Evolutionary conservation across 208 protist genomes (phyloP).

Genomic region (Acanthamoeba rhysodes): DNA sequence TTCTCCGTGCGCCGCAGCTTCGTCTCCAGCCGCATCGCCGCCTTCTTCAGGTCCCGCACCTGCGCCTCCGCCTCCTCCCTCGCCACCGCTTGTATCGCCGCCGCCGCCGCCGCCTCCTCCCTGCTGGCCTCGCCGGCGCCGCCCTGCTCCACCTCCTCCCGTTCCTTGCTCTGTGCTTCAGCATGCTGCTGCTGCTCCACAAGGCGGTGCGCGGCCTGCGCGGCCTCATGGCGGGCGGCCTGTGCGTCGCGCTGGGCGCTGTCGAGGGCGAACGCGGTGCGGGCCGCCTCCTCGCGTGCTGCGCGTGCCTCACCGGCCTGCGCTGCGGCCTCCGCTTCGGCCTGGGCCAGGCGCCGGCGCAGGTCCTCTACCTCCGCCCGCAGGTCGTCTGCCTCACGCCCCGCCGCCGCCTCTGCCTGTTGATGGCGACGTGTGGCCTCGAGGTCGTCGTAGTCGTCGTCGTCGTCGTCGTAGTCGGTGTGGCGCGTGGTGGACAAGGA

Average conservation of each 20-base stretch:
- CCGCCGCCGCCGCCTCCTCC: too few species aligned
- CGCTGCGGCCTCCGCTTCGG: not conserved
- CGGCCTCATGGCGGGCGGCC: too few species aligned
- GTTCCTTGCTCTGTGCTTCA: too few species aligned
- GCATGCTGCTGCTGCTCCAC: too few species aligned
- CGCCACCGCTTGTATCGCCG: not conserved
- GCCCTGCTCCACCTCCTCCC: too few species aligned
- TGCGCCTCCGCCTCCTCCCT: not conserved
- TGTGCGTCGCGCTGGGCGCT: not conserved
- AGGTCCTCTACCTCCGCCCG: not conserved
- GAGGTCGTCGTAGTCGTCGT: not conserved
- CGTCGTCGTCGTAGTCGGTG: not conserved
- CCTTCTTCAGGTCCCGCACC: not conserved
- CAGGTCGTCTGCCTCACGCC: not conserved
- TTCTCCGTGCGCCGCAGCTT: slow-evolving; percentile 45
- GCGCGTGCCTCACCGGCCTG: not conserved
- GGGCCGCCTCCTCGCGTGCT: not conserved
- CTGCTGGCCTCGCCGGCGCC: too few species aligned
- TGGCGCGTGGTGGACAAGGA: not conserved
- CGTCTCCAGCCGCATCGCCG: too few species aligned
- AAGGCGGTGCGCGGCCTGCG: too few species aligned
- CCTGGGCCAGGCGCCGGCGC: not conserved
- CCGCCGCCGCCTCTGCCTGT: not conserved
- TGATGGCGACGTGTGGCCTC: not conserved
- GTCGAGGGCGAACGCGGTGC: not conserved